Evolutionary conservation across 345 rosid species (phyloP), one percentile per base, ranked within the genome.

Genomic region (Balakata baccata): DNA sequence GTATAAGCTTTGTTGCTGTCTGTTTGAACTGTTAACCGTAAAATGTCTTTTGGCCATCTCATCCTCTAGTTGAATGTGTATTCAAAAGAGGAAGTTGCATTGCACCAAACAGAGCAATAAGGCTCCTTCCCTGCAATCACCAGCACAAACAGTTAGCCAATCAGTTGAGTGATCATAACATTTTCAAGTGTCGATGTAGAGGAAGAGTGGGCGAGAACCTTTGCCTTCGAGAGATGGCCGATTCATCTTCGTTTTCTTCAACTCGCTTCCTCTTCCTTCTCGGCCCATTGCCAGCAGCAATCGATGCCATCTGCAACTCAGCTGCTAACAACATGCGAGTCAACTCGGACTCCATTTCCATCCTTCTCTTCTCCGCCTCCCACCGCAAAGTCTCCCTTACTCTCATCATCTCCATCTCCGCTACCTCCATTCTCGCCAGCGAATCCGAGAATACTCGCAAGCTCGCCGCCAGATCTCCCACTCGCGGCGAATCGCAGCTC

Each of bases 361-460:
- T 61, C 77, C 86, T 77, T 69, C 76, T 54, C 75, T 83, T 85
- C 81, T 86, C 88, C 18, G 81, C 84, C 75, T 88, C 91, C 59
- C 81, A 70, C 70, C 89, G 67, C 34, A 79, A 74, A 22, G 84
- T 85, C 69, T 91, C 91, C 58, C 86, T 82, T 22, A 90, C 86
- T 74, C 83, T 84, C 59, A 82, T 71, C 89, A 88, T 86, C 87
- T 91, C 91, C 83, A 74, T 76, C 86, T 86, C 91, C 14, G 80
- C 86, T 25, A 70, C 39, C 68, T 89, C 84, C 70, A 74, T 85
- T 54, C 85, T 79, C 66, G 80, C 77, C 64, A 87, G 37, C 49
- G 89, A 85, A 75, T 90, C 92, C 12, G 88, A 77, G 64, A 90
- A 66, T 56, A 82, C 82, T 0, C 82, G 58, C 66, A 83, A 74